These are phyloP conservation scores for Pleurotus pulmonarius DNA, from an alignment of 768 basidiomycete genomes.

Conservation along the genomic window DNA sequence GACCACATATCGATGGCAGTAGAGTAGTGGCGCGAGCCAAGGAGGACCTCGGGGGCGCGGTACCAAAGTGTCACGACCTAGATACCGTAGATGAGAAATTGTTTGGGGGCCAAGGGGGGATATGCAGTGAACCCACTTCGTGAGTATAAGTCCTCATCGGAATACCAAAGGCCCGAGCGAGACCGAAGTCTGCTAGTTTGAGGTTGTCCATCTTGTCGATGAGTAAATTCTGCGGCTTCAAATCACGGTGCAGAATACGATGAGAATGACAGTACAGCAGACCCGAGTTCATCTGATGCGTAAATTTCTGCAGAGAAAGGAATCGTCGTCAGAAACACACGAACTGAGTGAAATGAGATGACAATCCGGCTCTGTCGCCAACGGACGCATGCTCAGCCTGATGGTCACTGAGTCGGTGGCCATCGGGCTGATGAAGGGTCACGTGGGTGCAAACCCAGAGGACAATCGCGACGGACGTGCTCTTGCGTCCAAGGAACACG, in stretches of 20 bases:
- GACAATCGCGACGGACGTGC: neutral
- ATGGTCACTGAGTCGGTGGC: neutral
- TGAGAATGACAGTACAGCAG: conserved; percentile 94
- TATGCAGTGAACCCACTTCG: conserved; percentile 54
- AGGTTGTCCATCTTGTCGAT: conserved; percentile 88
- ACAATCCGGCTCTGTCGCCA: neutral
- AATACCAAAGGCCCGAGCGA: conserved; percentile 96
- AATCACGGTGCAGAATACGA: conserved; percentile 93
- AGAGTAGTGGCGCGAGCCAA: conserved; percentile 94
- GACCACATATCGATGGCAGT: conserved; percentile 99
- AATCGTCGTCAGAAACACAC: neutral
- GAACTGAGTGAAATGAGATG: neutral
- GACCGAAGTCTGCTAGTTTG: conserved; percentile 95
- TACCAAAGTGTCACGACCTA: conserved; percentile 99
- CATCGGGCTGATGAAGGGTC: neutral
- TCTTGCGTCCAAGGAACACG: too few relatives aligned
- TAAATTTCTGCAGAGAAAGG: conserved; percentile 74
- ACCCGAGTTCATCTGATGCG: conserved; percentile 87
- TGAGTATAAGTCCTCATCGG: conserved; percentile 99
- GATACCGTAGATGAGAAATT: neutral
- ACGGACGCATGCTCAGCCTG: neutral
- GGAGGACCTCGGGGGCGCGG: conserved; percentile 94
- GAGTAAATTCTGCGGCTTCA: conserved; percentile 94
- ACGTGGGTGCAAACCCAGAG: neutral
- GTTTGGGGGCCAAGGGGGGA: conserved; percentile 2